Evolutionary conservation across 208 protist species (phyloP).

Genomic region (Sergeia podlipaevii): DNA sequence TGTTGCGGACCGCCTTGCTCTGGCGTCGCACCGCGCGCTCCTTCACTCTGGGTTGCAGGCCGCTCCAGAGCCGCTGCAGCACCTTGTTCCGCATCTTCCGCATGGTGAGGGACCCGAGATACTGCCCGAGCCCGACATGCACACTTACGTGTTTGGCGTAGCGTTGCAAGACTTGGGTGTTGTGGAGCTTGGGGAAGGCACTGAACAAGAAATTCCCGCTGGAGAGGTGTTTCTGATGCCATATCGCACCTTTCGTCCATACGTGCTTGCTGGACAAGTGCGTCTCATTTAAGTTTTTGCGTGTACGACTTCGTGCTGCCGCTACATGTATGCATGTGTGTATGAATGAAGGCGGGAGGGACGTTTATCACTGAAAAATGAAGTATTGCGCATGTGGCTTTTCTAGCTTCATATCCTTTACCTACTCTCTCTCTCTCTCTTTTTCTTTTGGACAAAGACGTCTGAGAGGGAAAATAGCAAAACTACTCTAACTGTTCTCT

Average conservation of each 20-base stretch:
- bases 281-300: constrained; percentile 42
- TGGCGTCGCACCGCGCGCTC: constrained; percentile 24
- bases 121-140: constrained; percentile 63
- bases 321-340: too few relatives aligned
- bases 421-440: too few relatives aligned
- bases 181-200: constrained; percentile 65
- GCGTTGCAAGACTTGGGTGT: constrained; percentile 76
- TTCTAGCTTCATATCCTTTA: not conserved
- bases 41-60: constrained; percentile 56
- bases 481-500: not conserved
- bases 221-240: constrained; percentile 85
- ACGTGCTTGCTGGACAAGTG: constrained; percentile 64
- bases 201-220: constrained; percentile 59
- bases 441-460: not conserved
- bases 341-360: too few relatives aligned
- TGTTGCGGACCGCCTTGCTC: constrained; percentile 72
- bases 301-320: not conserved
- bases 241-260: constrained; percentile 63
- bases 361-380: too few relatives aligned
- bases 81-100: constrained; percentile 52
- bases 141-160: constrained; percentile 77
- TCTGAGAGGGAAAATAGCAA: not conserved
- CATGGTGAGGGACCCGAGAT: constrained; percentile 77
- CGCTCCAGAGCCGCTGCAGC: constrained; percentile 49
- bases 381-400: not conserved